Evolutionary conservation across 805 yeast species (phyloP), one percentile per base, ranked within the genome.

Genomic region (Babjeviella inositovora): DNA sequence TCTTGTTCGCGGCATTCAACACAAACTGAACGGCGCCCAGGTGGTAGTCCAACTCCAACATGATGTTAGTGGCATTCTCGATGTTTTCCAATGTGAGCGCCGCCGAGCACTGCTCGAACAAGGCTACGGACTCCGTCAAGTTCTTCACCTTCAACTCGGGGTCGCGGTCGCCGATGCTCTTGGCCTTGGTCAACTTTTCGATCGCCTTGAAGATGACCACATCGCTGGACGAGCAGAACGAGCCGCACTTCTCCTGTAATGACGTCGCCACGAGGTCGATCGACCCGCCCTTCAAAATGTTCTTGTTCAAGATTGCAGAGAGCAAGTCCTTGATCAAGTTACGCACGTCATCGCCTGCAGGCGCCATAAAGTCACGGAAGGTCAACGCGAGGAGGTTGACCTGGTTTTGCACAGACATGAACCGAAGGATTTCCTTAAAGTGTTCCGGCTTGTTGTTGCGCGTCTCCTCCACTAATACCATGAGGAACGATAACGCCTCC

Each of bases 221-320:
- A 47, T 90, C 98, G 33, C 77, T 81, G 9, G 93, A 70, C 0
- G 96, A 81, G 40, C 97, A 90, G 47, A 84, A 90, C 1, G 93
- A 71, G 2, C 93, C 93, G 55, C 98, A 90, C 29, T 87, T 72
- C 25, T 81, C 92, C 47, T 90, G 94, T 24, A 90, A 53, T 2
- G 85, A 70, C 17, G 73, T 70, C 1, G 96, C 93, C 24, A 87
- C 80, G 27, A 75, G 58, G 41, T 87, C 97, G 21, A 90, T 87
- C 1, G 93, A 77, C 4, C 81, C 87, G n/a, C 98, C 97, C 32
- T 79, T 70, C 18, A 80, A 61, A 27, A 90, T 84, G 33, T 79
- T 81, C 43, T 76, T 76, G 47, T 85, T 85, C 31, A 90, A 84
- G 17, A 90, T 70, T 1, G 94, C 77, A 2, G 93, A 75, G 21